These are phyloP conservation scores for Cinnamomum micranthum DNA, from an alignment of 164 flowering plant genomes.

Conservation along the genomic window DNA sequence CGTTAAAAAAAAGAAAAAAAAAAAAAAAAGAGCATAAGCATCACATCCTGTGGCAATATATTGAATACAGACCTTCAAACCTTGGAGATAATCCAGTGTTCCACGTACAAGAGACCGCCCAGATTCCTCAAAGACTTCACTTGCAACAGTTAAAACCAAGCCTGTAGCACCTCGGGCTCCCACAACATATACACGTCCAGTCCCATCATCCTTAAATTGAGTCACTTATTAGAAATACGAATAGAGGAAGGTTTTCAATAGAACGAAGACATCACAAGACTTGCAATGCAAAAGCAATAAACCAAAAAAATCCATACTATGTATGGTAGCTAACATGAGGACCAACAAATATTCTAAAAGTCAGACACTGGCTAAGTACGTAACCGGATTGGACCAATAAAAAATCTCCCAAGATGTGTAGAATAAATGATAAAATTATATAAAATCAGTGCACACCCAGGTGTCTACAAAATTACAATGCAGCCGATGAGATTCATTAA, in stretches of 20 bases:
- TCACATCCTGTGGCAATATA: not conserved
- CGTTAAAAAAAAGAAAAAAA: not conserved
- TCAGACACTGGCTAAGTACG: not conserved
- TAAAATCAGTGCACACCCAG: too few species aligned
- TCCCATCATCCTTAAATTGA: constrained; percentile 83
- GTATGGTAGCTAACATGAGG: not conserved
- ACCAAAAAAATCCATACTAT: not conserved
- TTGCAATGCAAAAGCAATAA: not conserved
- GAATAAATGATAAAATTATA: not conserved
- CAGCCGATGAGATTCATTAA: not conserved
- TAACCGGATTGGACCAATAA: not conserved
- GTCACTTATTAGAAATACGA: not conserved
- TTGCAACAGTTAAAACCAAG: constrained; percentile 72
- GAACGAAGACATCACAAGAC: not conserved
- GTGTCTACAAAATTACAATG: not conserved
- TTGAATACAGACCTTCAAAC: constrained; percentile 70
- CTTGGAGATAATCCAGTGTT: constrained; percentile 90
- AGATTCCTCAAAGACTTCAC: constrained; percentile 95
- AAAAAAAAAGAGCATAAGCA: not conserved
- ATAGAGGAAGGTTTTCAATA: not conserved
- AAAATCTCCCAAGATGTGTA: not conserved
- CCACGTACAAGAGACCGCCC: constrained; percentile 92
- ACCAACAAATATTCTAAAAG: not conserved
- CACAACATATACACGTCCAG: constrained; percentile 71
- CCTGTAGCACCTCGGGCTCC: constrained; percentile 94